Evolutionary conservation across 768 basidiomycete genomes (phyloP).

Genomic region (Mycena haematopus): DNA sequence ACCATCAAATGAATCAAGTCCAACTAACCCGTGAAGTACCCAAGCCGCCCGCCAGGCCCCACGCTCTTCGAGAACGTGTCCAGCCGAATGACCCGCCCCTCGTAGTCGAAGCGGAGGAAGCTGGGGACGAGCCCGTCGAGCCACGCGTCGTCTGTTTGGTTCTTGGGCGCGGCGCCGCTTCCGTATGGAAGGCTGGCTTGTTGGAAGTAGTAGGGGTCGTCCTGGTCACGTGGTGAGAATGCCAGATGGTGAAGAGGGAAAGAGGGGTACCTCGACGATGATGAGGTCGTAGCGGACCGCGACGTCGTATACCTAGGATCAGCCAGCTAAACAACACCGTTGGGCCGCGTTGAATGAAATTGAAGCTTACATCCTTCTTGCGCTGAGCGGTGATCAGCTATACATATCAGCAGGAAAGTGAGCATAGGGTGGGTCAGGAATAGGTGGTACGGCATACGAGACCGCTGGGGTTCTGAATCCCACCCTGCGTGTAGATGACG

Average conservation of each 20-base stretch:
- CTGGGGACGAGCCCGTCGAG: slow-evolving; percentile 28
- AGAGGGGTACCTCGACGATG: slow-evolving; percentile 16
- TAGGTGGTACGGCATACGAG: slow-evolving; percentile 39
- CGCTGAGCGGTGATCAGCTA: slow-evolving; percentile 26
- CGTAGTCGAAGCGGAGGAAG: slow-evolving; percentile 51
- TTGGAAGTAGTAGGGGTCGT: slow-evolving; percentile 70
- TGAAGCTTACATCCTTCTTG: slow-evolving; percentile 15
- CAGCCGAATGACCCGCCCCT: slow-evolving; percentile 71
- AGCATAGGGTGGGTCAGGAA: not conserved
- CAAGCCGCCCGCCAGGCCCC: slow-evolving; percentile 48
- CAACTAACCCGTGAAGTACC: slow-evolving; percentile 61
- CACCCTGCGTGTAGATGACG: slow-evolving; percentile 62
- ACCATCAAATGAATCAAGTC: too few relatives aligned
- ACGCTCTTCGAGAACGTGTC: slow-evolving; percentile 64
- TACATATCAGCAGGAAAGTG: not conserved
- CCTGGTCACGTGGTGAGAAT: too few relatives aligned
- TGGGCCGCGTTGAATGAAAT: slow-evolving; percentile 47
- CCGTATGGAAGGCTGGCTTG: slow-evolving; percentile 43
- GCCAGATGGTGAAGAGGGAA: not conserved
- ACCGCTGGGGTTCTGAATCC: slow-evolving; percentile 72
- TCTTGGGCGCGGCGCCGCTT: slow-evolving; percentile 14
- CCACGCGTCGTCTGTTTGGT: slow-evolving; percentile 29
- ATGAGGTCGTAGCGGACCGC: slow-evolving; percentile 62
- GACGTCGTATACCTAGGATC: slow-evolving; percentile 56
- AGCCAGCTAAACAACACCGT: slow-evolving; percentile 53